Base-by-base conservation (phyloP, 2,329 filamentous ascomycete genomes). In the Curvularia sp. region DNA sequence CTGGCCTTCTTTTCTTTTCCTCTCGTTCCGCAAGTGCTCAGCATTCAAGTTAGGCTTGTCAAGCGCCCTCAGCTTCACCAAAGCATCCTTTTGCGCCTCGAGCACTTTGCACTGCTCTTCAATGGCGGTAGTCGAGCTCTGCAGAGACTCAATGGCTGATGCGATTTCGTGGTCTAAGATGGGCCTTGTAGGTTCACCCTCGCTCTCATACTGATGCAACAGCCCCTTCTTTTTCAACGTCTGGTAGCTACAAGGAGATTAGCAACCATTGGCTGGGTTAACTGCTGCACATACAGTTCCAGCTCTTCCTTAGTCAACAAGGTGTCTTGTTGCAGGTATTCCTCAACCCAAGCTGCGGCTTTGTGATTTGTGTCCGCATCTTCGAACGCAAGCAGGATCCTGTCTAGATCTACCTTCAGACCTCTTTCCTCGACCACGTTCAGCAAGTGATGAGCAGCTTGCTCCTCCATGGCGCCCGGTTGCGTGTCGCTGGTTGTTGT, bases 71-170 rank as follows among this genome's bases (percentile, higher is more conserved):
- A 85, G 74, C 33, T 81, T 81, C 60, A 87, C 76, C 52, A 91
- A 73, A 9, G 87, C 87, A 65, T 85, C 83, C 59, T 86, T 85
- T 72, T 92, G 89, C 50, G 83, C 80, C 55, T 83, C 82, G 18
- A 92, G 72, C 0, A 83, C 80, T 68, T 87, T 85, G 28, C 83
- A 87, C 69, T 91, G 89, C 73, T 84, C 84, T 61, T 85, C 81
- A 28, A 91, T 89, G 18, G 83, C 83, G 18, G 82, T 82, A 0
- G 89, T 91, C 1, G 89, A 90, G 38, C 80, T 80, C 58, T 85
- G 82, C n/a, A 92, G 79, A 53, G 89, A 85, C 3, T 84, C 81
- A 49, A 90, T 86, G 15, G 89, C 89, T 41, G 79, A 75, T 53
- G 81, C 80, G 55, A 91, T 79, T 51, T 90, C 87, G 26, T 83